Base-by-base conservation (phyloP, 257 asterid genomes). In the Anisodus tanguticus region DNA sequence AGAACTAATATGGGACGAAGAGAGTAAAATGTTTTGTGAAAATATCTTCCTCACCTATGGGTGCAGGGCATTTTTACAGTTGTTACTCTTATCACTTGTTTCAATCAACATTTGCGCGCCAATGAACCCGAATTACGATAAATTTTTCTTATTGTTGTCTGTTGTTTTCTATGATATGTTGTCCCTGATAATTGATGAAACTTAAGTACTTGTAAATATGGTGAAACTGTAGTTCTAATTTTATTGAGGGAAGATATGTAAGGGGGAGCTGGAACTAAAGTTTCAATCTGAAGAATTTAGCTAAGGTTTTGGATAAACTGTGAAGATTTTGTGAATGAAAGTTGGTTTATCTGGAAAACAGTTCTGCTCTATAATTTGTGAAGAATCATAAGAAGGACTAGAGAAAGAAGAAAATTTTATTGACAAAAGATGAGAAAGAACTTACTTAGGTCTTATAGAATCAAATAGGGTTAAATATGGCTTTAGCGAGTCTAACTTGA, bases 361-460 rank as follows among this genome's bases (percentile, higher is more conserved):
- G 26, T 22, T 22, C 26, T 22, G 26, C 43, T 71, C 79, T 22
- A 17, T 45, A 49, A 45, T 45, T n/a, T 45, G 79, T 45, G 58
- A 71, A 45, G 22, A 71, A 71, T n/a, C 79, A n/a, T 45, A 9
- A 6, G 35, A 71, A 71, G 58, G 80, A 45, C 16, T 71, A 71
- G 5, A 43, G 9, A 19, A 71, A n/a, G 58, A 45, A 47, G 41
- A 5, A 47, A 72, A 5, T 47, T 9, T 5, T 9, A 12, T 37
- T 72, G 80, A 19, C 3, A 19, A 17, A 72, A 47, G 19, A 72
- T 72, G 59, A 45, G 41, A 47, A 70, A 47, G 80, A 12, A 12
- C 10, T 72, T 47, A 19, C 26, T 17, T 72, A 19, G n/a, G 41
- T 72, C 59, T 72, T 51, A 9, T n/a, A 71, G 58, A 45, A 72